Conservation (phyloP, 345 rosid genomes). For the Microthlaspi erraticum region DNA sequence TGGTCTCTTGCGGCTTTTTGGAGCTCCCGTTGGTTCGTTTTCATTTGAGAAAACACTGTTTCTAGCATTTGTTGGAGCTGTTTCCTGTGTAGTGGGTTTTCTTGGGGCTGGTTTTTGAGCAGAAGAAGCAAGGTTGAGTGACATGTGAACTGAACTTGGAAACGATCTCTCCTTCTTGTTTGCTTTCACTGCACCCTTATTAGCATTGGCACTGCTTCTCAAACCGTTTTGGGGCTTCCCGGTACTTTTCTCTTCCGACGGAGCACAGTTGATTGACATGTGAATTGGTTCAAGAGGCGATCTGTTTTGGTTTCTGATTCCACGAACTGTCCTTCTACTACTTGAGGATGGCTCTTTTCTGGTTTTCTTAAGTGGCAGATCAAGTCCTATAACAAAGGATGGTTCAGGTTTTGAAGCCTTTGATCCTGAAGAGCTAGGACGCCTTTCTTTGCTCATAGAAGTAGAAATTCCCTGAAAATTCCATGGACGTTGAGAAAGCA, state of each 20-base stretch:
- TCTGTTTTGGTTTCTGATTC: slow-evolving; percentile 22
- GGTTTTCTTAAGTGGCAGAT: slow-evolving; percentile 15
- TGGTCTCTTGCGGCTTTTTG: slow-evolving; percentile 45
- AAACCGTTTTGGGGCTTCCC: slow-evolving; percentile 11
- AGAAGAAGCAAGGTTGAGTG: slow-evolving; percentile 54
- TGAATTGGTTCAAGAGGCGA: slow-evolving; percentile 20
- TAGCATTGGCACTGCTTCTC: slow-evolving; percentile 21
- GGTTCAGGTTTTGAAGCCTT: slow-evolving; percentile 29
- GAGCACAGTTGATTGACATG: slow-evolving; percentile 24
- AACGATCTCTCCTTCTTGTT: slow-evolving; percentile 44
- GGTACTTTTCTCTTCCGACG: neutral
- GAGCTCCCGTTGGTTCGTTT: slow-evolving; percentile 30
- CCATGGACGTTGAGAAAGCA: slow-evolving; percentile 36
- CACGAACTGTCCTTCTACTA: slow-evolving; percentile 25
- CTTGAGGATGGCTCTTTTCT: slow-evolving; percentile 32
- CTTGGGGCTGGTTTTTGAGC: slow-evolving; percentile 46
- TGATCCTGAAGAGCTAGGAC: slow-evolving; percentile 37
- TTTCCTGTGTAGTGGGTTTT: slow-evolving; percentile 40
- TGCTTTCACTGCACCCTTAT: slow-evolving; percentile 27
- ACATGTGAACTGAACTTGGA: slow-evolving; percentile 53
- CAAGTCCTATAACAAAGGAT: neutral
- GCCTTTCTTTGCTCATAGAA: slow-evolving; percentile 51
- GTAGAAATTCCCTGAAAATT: slow-evolving; percentile 42
- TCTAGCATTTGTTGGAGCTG: slow-evolving; percentile 43
- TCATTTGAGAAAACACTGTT: slow-evolving; percentile 36